Evolutionary conservation across 306 rosid species (phyloP), one percentile per base, ranked within the genome.

Genomic region (Quercus cerris): DNA sequence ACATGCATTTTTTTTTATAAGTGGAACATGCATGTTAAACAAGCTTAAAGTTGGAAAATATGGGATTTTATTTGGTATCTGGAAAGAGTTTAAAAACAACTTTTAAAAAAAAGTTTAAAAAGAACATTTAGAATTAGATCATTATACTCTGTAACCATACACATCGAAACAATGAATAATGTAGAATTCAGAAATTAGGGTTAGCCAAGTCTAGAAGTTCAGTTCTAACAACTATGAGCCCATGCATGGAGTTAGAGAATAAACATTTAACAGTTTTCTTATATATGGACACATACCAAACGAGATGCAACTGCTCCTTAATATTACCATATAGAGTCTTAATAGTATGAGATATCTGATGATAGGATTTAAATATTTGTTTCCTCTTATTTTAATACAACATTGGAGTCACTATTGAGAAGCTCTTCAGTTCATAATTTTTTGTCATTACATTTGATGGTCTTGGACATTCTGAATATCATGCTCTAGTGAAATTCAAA

Each of bases 321-420:
- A 33, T 68, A 4, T 35, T 68, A 2, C 51, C 15, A 35, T 19
- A 22, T 8, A 33, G 19, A 18, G 6, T 23, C 27, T 19, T 33
- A 68, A 35, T 5, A 35, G 3, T 19, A 5, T 35, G 52, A 68
- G 4, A 68, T 68, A 12, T 68, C 27, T 35, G 51, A 33, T 18
- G 5, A n/a, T 35, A 35, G 72, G 14, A 35, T 68, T 67, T 35
- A 33, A 68, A 18, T 68, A 68, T 7, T 67, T 46, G 41, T 3
- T 68, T 67, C 52, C 72, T 68, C 72, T 33, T n/a, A 68, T 68
- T 35, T n/a, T 35, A 35, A 33, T 46, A 35, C 35, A 56, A 19
- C 44, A 75, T 71, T 69, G 64, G 57, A 52, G 75, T 25, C 38
- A 58, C 14, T 72, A 67, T 59, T 56, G 78, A 56, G 74, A 73